Evolutionary conservation across 768 basidiomycete species (phyloP).

Genomic region (Dacryopinax spathularia): DNA sequence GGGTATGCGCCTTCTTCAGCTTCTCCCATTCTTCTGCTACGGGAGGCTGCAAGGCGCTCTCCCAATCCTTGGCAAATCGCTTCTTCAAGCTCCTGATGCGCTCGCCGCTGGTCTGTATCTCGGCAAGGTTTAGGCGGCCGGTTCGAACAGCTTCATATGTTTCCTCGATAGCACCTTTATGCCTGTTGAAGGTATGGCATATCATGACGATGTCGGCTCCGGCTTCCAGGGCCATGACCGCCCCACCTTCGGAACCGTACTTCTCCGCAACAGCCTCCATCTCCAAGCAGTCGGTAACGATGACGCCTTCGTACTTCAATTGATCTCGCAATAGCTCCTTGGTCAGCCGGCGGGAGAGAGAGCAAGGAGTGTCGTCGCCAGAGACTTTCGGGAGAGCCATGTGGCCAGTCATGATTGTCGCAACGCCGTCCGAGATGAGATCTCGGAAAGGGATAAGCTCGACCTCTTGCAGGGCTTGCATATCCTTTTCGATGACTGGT

Average conservation of each 20-base stretch:
- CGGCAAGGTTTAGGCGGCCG: conserved; percentile 30
- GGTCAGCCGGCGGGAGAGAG: conserved; percentile 41
- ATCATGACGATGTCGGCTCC: conserved; percentile 65
- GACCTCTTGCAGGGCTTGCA: conserved; percentile 27
- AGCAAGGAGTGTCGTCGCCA: conserved; percentile 41
- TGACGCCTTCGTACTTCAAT: conserved; percentile 41
- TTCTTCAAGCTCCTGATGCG: conserved; percentile 40
- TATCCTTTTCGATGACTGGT: conserved; percentile 43
- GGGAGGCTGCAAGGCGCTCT: conserved; percentile 14
- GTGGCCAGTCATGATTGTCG: conserved; percentile 60
- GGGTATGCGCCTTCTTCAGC: conserved; percentile 29
- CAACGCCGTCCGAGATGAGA: conserved; percentile 30
- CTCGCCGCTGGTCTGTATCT: conserved; percentile 30
- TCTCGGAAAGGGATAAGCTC: conserved; percentile 48
- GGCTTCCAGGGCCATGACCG: conserved; percentile 42
- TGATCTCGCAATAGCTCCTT: conserved; percentile 37
- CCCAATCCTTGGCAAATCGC: conserved; percentile 37
- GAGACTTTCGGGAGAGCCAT: conserved; percentile 51
- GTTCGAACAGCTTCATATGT: conserved; percentile 36
- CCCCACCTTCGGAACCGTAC: conserved; percentile 38
- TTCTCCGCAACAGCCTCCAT: conserved; percentile 54
- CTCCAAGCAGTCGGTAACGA: conserved; percentile 63
- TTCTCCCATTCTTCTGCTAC: conserved; percentile 22
- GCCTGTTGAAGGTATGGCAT: conserved; percentile 45
- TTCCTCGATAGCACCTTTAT: conserved; percentile 39